Base-by-base conservation (phyloP, 148 eudicot species). In the Arbutus unedo region DNA sequence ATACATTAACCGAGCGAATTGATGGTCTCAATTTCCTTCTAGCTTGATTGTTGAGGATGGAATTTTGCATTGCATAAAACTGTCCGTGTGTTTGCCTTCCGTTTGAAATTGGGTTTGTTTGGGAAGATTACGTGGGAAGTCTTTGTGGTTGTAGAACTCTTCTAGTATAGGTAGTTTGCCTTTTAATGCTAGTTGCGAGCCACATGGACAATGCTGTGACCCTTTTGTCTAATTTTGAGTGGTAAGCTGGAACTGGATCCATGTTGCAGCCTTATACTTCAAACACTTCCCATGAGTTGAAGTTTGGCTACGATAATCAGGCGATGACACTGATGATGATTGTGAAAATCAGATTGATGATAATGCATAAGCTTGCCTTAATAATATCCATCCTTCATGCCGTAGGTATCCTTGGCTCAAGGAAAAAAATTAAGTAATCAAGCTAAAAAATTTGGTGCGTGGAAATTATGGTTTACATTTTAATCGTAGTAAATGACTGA, bases 141-240 rank as follows among this genome's bases (percentile, higher is more conserved):
- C 38, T 21, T 59, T 47, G 71, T 59, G 53, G 9, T 59, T 59
- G 31, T 78, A 59, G 54, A 57, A 59, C 19, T 78, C 70, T 78
- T 66, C 19, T 18, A 4, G 57, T 50, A 23, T 50, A 4, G 16
- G 18, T 5, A 15, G 15, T 21, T 74, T 75, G 3, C 43, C 15
- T 10, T 75, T 23, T 49, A 25, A 57, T 50, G 19, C 78, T 25
- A 13, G 56, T 51, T 75, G 78, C 57, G 23, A 68, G 78, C 57
- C 43, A 50, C 56, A 74, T 8, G 48, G 54, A 7, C 16, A 49
- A 74, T 48, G 23, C 5, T 19, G 49, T 9, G 48, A 48, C 55
- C 25, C 41, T 76, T 76, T 41, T 3, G 25, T 53, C 5, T 9
- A 23, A 64, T 64, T 64, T 64, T 64, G 41, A 23, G 25, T 25